Percentiles rank a stretch among this genome's conserved stretches.
Conservation (phyloP, 768 basidiomycete genomes). For the Trametes punicea region DNA sequence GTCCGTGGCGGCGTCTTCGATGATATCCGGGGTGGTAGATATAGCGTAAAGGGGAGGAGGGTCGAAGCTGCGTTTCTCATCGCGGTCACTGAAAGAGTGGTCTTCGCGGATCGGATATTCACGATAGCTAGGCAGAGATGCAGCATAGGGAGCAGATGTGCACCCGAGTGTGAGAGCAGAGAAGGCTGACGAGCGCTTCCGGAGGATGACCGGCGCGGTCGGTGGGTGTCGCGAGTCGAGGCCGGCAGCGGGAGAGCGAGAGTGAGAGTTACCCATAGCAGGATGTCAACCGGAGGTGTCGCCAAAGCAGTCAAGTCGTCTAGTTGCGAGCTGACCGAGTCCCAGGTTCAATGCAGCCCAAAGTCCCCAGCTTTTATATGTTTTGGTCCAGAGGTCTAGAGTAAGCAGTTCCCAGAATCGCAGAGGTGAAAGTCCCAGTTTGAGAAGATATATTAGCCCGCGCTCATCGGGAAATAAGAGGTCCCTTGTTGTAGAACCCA, state of each 20-base stretch:
- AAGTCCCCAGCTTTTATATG: conserved; percentile 19
- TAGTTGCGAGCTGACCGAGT: conserved; percentile 12
- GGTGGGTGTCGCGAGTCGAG: conserved; percentile 14
- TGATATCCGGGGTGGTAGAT: conserved; percentile 22
- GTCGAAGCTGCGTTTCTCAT: conserved; percentile 26
- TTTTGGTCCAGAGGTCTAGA: conserved; percentile 11
- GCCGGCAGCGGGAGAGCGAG: conserved; percentile 14
- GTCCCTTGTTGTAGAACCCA: conserved; percentile 15
- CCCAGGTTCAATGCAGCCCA: neutral
- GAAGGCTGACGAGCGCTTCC: conserved; percentile 27
- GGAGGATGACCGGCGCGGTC: conserved; percentile 14
- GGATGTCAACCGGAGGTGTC: conserved; percentile 10
- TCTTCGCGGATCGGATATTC: conserved; percentile 15
- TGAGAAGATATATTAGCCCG: conserved; percentile 16
- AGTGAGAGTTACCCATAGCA: conserved; percentile 24
- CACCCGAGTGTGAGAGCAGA: conserved; percentile 29
- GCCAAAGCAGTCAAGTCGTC: conserved; percentile 8
- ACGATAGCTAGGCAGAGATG: conserved; percentile 16
- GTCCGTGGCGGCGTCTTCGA: conserved; percentile 36
- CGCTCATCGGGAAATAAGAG: conserved; percentile 18
- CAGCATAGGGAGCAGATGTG: conserved; percentile 18
- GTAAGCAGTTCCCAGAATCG: conserved; percentile 18
- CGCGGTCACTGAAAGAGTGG: conserved; percentile 20
- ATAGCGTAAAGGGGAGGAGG: conserved; percentile 30
- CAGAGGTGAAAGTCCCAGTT: conserved; percentile 16